phyloP scores from a whole-genome alignment of 2,329 filamentous ascomycete species.

The Cercospora janseana region DNA sequence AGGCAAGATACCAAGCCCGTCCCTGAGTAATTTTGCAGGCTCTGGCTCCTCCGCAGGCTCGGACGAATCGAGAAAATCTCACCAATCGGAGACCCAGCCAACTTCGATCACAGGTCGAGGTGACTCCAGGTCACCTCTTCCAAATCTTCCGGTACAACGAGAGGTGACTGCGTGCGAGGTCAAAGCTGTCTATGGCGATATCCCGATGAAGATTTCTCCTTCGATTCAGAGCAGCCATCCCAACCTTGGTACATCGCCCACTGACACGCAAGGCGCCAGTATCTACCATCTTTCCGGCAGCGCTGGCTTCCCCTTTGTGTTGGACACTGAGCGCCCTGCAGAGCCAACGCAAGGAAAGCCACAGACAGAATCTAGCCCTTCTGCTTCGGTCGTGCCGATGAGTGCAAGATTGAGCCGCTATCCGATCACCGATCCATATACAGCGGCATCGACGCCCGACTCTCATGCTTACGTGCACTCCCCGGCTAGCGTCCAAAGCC shows the following conservation, averaged over 20 bases:
- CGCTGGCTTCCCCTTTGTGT: conserved; percentile 4
- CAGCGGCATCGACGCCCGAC: conserved; percentile 19
- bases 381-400: conserved; percentile 23
- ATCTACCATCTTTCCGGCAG: conserved; percentile 34
- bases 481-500: conserved; percentile 23
- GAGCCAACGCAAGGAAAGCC: conserved; percentile 1
- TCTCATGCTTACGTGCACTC: conserved; percentile 23
- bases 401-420: conserved; percentile 17
- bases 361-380: conserved; percentile 18
- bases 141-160: conserved; percentile 11
- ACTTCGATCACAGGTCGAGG: conserved; percentile 4
- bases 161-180: conserved; percentile 21
- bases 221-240: conserved; percentile 14
- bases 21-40: conserved; percentile 15
- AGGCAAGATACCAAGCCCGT: conserved; percentile 53
- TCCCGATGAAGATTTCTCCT: conserved; percentile 21
- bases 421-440: conserved; percentile 23
- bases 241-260: conserved; percentile 29
- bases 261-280: conserved; percentile 38
- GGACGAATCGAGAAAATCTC: conserved; percentile 1
- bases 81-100: conserved; percentile 8
- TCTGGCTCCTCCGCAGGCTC: conserved; percentile 7
- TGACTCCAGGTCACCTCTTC: conserved; percentile 8
- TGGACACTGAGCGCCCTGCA: not conserved
- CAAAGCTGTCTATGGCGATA: conserved; percentile 19